Evolutionary conservation across 768 basidiomycete genomes (phyloP), one percentile per base, ranked within the genome.

Genomic region (Rubroboletus pulcherrimus): DNA sequence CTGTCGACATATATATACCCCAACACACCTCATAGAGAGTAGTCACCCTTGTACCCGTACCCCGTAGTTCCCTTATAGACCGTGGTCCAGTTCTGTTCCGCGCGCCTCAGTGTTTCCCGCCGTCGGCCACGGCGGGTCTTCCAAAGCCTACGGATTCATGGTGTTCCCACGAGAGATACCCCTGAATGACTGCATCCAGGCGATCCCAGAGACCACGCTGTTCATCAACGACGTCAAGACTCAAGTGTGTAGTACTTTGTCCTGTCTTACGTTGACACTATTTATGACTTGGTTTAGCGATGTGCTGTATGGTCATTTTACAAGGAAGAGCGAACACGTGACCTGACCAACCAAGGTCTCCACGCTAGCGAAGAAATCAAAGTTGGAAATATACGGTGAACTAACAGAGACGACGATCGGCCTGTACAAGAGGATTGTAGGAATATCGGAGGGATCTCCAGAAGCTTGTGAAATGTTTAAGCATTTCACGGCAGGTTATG

Each of bases 391-490:
- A 9, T 61, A 71, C 1, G 26, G 35, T 4, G 53, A 54, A 0
- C 26, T 75, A 5, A 63, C 67, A 6, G 59, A 67, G 17, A 64
- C 64, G 7, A 66, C 70, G 7, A 63, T 64, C 0, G 48, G 56
- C 1, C 59, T 67, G 6, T 63, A 73, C 48, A 51, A 59, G 6
- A 61, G 55, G 31, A 60, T 68, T 14, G 38, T 68, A 4, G 54
- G 59, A 40, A 75, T 67, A 42, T 49, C 70, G 47, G 55, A 50
- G 35, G 50, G 34, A n/a, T 63, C 54, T 35, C 48, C 45, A 7
- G 58, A 53, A 9, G 64, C 60, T 15, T 60, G 56, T 31, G 54
- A 65, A 17, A 55, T 60, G 0, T 69, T 65, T 12, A 45, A 29
- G 15, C 5, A 11, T 2, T 70, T 54, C 34, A 53, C 51, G 3